Evolutionary conservation across 108 stramenopile genomes (phyloP), one percentile per base, ranked within the genome.

Genomic region (Skeletonema marinoi): DNA sequence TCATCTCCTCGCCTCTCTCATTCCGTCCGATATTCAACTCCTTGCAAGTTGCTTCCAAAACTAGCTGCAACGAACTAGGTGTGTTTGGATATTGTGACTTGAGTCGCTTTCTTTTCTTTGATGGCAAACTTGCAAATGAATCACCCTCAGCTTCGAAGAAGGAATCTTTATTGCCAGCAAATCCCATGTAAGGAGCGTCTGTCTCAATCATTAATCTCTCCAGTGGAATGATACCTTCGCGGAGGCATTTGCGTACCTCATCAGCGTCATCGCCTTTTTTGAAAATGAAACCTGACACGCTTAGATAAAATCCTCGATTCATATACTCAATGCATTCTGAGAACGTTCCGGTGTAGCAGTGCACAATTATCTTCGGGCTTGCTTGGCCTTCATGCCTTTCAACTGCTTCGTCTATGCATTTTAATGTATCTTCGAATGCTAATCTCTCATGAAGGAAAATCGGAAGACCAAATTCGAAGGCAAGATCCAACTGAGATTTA

Each of bases 121-220:
- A 60, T 56, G 77, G 79, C 62, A 93, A 46, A 32, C 25, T n/a
- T 21, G 17, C 29, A 51, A 82, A 82, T 46, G 58, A 17, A 8
- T 81, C 89, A 32, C 82, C 59, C 31, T 93, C 84, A 11, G 66
- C 69, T 17, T 90, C 82, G 21, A 88, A 71, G 46, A 88, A 93
- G 2, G 46, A 48, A 16, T 87, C 66, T 10, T 90, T 85, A 74
- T 88, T 88, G 10, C 66, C 70, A 2, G 66, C 44, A 73, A 95
- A 95, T 0, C 94, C 94, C 94, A 95, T 95, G 80, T 95, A 95
- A 2, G 94, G 94, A 13, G 94, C 86, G 84, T 95, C 94, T 6
- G 91, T 95, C 77, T 95, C 94, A 35, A 95, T 87, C 92, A 93
- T 90, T 29, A 95, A 86, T 58, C 68, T 78, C 30, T 92, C 90